Evolutionary conservation across 2,329 filamentous ascomycete genomes (phyloP).

Genomic region (Diplodia mutila): DNA sequence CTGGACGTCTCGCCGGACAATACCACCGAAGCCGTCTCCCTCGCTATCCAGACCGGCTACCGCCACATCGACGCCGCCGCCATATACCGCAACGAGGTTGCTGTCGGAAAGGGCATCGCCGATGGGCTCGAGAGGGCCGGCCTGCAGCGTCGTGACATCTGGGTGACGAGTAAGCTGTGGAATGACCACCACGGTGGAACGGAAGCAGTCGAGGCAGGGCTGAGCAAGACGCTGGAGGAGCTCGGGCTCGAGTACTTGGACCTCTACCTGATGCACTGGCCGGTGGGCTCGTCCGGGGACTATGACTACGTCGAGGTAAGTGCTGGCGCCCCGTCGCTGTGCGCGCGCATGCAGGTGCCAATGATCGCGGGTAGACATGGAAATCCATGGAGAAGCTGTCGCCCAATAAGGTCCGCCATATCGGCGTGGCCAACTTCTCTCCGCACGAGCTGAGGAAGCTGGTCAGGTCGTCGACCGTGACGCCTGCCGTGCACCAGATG

Average conservation of each 20-base stretch:
- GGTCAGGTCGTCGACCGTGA: constrained; percentile 61
- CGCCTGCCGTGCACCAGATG: constrained; percentile 77
- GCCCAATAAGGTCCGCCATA: constrained; percentile 65
- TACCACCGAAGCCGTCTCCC: constrained; percentile 42
- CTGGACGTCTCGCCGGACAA: constrained; percentile 37
- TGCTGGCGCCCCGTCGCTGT: not conserved
- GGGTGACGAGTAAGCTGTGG: constrained; percentile 47
- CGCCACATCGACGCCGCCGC: constrained; percentile 56
- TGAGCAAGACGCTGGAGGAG: constrained; percentile 40
- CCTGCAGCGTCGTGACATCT: constrained; percentile 41
- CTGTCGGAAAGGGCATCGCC: constrained; percentile 49
- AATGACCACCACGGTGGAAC: constrained; percentile 31
- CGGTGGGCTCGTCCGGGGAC: constrained; percentile 38
- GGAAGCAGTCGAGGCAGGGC: constrained; percentile 34
- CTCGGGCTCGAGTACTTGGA: constrained; percentile 47
- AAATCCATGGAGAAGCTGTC: constrained; percentile 68
- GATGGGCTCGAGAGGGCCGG: constrained; percentile 40
- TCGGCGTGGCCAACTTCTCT: constrained; percentile 78
- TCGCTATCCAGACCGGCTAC: constrained; percentile 54
- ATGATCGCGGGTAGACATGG: constrained; percentile 56
- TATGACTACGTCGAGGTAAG: constrained; percentile 25
- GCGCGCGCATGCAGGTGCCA: not conserved
- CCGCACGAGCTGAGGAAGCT: constrained; percentile 55
- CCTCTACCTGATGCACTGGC: constrained; percentile 47
- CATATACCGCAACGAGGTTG: constrained; percentile 49